These are phyloP conservation scores for Sporothrix luriei DNA, from an alignment of 2,329 filamentous ascomycete species.

Conservation along the genomic window DNA sequence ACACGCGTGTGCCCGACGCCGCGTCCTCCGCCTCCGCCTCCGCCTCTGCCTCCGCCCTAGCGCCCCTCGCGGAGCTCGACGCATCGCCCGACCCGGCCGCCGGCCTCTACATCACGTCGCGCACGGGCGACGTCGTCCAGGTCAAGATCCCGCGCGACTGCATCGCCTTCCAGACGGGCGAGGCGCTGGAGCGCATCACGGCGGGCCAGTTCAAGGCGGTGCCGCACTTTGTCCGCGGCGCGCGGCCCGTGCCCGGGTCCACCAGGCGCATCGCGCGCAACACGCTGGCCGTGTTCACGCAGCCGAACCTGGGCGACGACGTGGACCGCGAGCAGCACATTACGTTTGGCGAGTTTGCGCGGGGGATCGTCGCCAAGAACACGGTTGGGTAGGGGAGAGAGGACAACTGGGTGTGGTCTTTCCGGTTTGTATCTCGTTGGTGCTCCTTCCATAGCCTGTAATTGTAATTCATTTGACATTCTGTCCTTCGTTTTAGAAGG, in stretches of 20 bases:
- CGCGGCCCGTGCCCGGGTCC: conserved; percentile 50
- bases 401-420: background rate
- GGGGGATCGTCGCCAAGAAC: conserved; percentile 62
- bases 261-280: conserved; percentile 68
- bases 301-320: conserved; percentile 84
- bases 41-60: conserved; percentile 38
- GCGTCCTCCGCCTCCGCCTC: conserved; percentile 34
- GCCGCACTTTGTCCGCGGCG: conserved; percentile 89
- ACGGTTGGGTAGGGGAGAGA: conserved; percentile 47
- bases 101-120: conserved; percentile 91
- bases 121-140: conserved; percentile 80
- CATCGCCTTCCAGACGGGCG: conserved; percentile 94
- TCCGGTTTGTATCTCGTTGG: background rate
- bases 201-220: conserved; percentile 90
- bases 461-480: background rate
- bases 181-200: conserved; percentile 88
- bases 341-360: conserved; percentile 76
- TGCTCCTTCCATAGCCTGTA: conserved; percentile 1
- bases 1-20: conserved; percentile 38
- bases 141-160: conserved; percentile 89
- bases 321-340: conserved; percentile 69
- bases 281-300: conserved; percentile 94
- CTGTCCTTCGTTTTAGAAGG: background rate
- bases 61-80: conserved; percentile 69
- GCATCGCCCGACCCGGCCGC: conserved; percentile 79